These are phyloP conservation scores for Teratosphaeria zuluensis DNA, from an alignment of 2,329 filamentous ascomycete genomes.

Conservation along the genomic window DNA sequence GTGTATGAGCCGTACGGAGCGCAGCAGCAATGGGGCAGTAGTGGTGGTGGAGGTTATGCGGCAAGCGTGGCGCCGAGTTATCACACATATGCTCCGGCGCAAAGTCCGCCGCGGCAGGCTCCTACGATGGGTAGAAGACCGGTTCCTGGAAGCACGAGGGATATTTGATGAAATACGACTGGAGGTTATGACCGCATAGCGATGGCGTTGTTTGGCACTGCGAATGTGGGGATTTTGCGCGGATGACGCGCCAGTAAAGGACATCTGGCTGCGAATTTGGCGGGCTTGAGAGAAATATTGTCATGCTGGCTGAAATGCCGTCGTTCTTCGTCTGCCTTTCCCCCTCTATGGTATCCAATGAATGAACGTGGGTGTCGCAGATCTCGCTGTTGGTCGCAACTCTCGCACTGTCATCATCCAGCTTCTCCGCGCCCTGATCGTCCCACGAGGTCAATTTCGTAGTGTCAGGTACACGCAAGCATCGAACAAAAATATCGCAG, in stretches of 20 bases:
- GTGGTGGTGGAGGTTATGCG: slow-evolving; percentile 6
- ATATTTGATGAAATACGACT: slow-evolving; percentile 13
- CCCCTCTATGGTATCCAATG: background rate
- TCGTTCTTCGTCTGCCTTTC: background rate
- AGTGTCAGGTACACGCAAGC: too few relatives aligned
- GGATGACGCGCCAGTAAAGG: background rate
- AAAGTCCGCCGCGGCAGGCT: slow-evolving; percentile 15
- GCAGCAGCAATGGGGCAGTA: slow-evolving; percentile 6
- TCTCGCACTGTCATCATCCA: background rate
- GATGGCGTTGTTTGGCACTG: background rate
- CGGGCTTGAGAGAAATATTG: background rate
- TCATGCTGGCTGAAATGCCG: background rate
- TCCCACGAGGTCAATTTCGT: too few relatives aligned
- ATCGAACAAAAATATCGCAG: too few relatives aligned
- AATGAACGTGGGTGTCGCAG: background rate
- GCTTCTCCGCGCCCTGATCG: background rate
- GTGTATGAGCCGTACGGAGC: slow-evolving; percentile 7
- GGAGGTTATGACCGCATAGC: background rate
- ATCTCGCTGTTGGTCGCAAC: background rate
- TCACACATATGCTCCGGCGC: slow-evolving; percentile 7
- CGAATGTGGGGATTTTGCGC: background rate
- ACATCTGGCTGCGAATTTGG: background rate
- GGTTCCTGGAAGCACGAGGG: slow-evolving; percentile 25
- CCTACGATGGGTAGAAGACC: slow-evolving; percentile 20
- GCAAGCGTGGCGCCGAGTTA: slow-evolving; percentile 12